Evolutionary conservation across 1,284 basidiomycete species (phyloP), one percentile per base, ranked within the genome.

Genomic region (Cutaneotrichosporon arboriforme): DNA sequence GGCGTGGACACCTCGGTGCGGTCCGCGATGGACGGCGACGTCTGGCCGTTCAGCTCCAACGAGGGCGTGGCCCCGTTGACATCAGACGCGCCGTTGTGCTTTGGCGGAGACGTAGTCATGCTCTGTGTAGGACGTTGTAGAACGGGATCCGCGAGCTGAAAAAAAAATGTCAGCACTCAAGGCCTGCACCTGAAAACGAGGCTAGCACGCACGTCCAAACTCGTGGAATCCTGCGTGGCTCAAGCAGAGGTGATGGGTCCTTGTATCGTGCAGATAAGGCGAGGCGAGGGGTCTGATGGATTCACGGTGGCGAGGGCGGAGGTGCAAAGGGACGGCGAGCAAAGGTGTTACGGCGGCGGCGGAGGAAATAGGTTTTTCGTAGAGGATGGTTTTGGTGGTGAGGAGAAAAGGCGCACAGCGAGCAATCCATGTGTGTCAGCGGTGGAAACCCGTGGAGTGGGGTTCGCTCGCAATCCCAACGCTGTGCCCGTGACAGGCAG

Each of bases 21-120:
- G 26, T 69, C 66, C 23, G 64, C 66, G 15, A 66, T 54, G 18
- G 45, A 38, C 34, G 45, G 51, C 69, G 68, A 42, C 65, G 49
- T 64, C 53, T 71, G 68, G 34, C 70, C 70, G 52, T 69, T 69
- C 37, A 57, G 50, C 43, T 59, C 64, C 21, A 50, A 57, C 31
- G 52, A 43, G 48, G 50, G 52, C 36, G 45, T 46, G 49, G 41
- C 23, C 53, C 62, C 63, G 48, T 49, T 58, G 45, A 58, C 56
- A 43, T 66, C 49, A 46, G 61, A 49, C 22, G 62, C 51, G 49
- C 60, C 65, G 61, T 60, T 60, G 44, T 57, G 46, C 54, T 64
- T 63, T 23, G 53, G 55, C 23, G 63, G 58, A 38, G 58, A 61
- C 43, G 61, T 66, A 38, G 68, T 64, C 65, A 69, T 70, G 55